These are phyloP conservation scores for Curvularia verruculosa DNA, from an alignment of 2,329 filamentous ascomycete genomes.

Conservation along the genomic window DNA sequence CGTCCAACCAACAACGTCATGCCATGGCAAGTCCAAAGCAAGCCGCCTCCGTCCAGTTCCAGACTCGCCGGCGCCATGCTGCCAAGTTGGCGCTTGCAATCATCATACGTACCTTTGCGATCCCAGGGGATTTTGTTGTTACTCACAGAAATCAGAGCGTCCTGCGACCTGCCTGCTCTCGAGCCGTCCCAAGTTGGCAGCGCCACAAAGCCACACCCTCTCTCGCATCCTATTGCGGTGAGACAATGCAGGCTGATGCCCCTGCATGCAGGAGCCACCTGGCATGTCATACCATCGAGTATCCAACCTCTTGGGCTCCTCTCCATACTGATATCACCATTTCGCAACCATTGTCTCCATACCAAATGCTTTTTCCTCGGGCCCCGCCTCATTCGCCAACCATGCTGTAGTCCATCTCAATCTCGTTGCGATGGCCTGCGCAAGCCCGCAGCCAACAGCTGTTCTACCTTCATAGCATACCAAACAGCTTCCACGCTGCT, in stretches of 20 bases:
- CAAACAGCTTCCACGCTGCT: conserved; percentile 3
- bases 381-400: neutral
- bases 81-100: conserved; percentile 9
- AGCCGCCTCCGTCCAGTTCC: neutral
- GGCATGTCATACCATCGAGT: neutral
- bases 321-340: neutral
- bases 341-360: neutral
- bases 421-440: neutral
- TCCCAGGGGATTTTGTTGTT: neutral
- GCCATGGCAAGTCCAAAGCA: neutral
- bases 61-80: neutral
- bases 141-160: neutral
- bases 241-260: neutral
- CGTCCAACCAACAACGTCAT: conserved; percentile 14
- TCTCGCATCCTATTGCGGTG: neutral
- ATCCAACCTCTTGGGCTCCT: neutral
- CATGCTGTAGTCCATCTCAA: neutral
- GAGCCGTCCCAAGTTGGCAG: neutral
- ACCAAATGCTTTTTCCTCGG: neutral
- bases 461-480: conserved; percentile 1
- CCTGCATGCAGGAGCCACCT: neutral
- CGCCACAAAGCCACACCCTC: conserved; percentile 3
- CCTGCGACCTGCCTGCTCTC: neutral
- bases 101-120: conserved; percentile 4
- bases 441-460: neutral